phyloP scores from a whole-genome alignment of 2,329 filamentous ascomycete genomes.

The Aspergillus sp. region DNA sequence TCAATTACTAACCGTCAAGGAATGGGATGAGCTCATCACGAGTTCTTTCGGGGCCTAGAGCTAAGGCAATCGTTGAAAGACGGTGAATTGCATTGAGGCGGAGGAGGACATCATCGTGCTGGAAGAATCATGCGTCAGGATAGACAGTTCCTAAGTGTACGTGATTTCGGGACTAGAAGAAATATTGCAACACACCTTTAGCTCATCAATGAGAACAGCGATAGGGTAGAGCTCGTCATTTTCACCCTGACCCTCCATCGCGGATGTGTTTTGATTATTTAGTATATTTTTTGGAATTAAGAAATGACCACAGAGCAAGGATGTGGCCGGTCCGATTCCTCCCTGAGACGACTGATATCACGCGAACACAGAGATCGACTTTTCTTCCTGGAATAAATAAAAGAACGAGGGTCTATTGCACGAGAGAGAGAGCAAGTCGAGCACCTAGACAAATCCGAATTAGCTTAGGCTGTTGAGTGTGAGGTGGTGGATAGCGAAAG shows the following conservation, averaged over 20 bases:
- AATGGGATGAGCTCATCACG: constrained; percentile 98
- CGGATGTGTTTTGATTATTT: constrained; percentile 41
- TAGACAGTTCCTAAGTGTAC: constrained; percentile 17
- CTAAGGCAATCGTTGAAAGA: constrained; percentile 95
- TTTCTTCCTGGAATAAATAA: constrained; percentile 14
- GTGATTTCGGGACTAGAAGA: constrained; percentile 7
- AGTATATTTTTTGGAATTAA: constrained; percentile 20
- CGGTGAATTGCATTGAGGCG: constrained; percentile 98
- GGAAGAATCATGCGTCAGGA: constrained; percentile 21
- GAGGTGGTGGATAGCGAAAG: constrained; percentile 26
- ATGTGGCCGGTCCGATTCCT: constrained; percentile 33
- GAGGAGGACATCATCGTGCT: constrained; percentile 98
- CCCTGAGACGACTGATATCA: constrained; percentile 30
- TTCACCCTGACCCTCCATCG: constrained; percentile 88
- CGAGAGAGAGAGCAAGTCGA: constrained; percentile 11
- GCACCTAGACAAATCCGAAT: constrained; percentile 17
- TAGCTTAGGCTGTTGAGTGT: constrained; percentile 17
- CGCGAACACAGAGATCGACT: constrained; percentile 24
- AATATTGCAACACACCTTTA: constrained; percentile 69
- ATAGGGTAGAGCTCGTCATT: constrained; percentile 99
- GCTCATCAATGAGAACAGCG: constrained; percentile 95
- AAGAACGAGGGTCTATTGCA: constrained; percentile 21
- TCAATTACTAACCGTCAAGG: constrained; percentile 76
- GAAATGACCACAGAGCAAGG: constrained; percentile 24
- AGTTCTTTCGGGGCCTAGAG: constrained; percentile 91